A percentile compares a stretch with the other conserved stretches of the same genome.
These are phyloP conservation scores for Helenozyma baotianmanensis DNA, from an alignment of 805 yeast species.

Conservation along the genomic window DNA sequence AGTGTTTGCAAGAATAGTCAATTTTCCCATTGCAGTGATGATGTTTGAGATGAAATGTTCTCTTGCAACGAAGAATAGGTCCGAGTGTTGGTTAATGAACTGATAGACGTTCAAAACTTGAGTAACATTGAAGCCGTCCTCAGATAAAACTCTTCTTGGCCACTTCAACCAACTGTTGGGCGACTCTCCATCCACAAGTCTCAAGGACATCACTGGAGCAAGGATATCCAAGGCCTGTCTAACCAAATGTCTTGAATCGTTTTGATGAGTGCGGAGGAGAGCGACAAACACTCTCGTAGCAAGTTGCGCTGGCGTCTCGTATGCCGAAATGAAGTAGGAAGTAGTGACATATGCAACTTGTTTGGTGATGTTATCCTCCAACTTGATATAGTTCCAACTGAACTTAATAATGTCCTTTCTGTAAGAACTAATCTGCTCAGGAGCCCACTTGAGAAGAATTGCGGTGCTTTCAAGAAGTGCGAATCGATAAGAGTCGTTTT, in stretches of 20 bases:
- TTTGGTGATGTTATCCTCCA: conserved; percentile 84
- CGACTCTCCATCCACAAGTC: conserved; percentile 53
- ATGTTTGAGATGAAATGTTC: conserved; percentile 87
- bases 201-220: conserved; percentile 78
- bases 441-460: conserved; percentile 63
- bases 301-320: conserved; percentile 82
- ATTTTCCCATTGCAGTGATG: conserved; percentile 86
- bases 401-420: conserved; percentile 86
- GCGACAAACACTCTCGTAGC: conserved; percentile 93
- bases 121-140: conserved; percentile 80
- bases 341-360: conserved; percentile 91
- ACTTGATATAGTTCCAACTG: conserved; percentile 87
- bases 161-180: conserved; percentile 81
- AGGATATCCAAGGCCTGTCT: conserved; percentile 81
- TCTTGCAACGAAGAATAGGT: conserved; percentile 76
- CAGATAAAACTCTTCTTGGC: conserved; percentile 89
- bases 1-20: conserved; percentile 73
- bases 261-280: conserved; percentile 73
- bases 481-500: conserved; percentile 68
- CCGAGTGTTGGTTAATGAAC: conserved; percentile 81
- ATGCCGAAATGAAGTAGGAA: conserved; percentile 77
- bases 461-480: conserved; percentile 82
- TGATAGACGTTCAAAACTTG: conserved; percentile 87
- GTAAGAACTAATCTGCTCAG: conserved; percentile 52
- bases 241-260: conserved; percentile 78